Evolutionary conservation across 1,139 yeast genomes (phyloP).

Genomic region (Debaryomyces singareniensis): DNA sequence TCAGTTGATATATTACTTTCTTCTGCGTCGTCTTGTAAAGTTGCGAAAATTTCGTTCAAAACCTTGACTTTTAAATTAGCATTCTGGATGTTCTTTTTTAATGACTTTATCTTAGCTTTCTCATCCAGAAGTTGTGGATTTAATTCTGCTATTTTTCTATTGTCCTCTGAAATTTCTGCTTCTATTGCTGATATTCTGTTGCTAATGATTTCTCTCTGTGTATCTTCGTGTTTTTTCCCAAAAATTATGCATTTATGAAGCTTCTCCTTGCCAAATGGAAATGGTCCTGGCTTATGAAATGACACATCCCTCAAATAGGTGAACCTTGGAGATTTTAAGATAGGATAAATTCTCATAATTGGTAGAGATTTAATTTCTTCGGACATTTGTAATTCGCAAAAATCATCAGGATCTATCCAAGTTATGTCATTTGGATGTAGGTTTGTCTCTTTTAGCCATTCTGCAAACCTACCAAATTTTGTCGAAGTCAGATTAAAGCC

Average conservation of each 20-base stretch:
- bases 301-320: slow-evolving; percentile 62
- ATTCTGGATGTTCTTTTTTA: slow-evolving; percentile 11
- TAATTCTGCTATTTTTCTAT: not conserved
- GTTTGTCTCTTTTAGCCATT: slow-evolving; percentile 24
- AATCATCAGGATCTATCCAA: slow-evolving; percentile 84
- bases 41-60: slow-evolving; percentile 2
- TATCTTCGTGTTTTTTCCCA: slow-evolving; percentile 44
- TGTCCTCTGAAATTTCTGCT: slow-evolving; percentile 28
- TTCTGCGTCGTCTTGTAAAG: slow-evolving; percentile 10
- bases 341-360: slow-evolving; percentile 51
- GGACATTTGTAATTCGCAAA: slow-evolving; percentile 61
- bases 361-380: slow-evolving; percentile 47
- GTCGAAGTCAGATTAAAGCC: not conserved
- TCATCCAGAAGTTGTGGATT: slow-evolving; percentile 8
- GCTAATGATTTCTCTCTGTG: slow-evolving; percentile 39
- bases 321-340: slow-evolving; percentile 70
- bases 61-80: slow-evolving; percentile 6
- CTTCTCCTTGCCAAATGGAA: slow-evolving; percentile 61
- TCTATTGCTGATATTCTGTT: slow-evolving; percentile 38
- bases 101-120: slow-evolving; percentile 18
- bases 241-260: slow-evolving; percentile 64
- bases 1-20: slow-evolving; percentile 5
- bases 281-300: slow-evolving; percentile 43
- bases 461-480: slow-evolving; percentile 5
- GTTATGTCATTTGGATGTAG: slow-evolving; percentile 42